Evolutionary conservation across 352 stramenopile species (phyloP), one percentile per base, ranked within the genome.

Genomic region (Globisporangium nodosum): DNA sequence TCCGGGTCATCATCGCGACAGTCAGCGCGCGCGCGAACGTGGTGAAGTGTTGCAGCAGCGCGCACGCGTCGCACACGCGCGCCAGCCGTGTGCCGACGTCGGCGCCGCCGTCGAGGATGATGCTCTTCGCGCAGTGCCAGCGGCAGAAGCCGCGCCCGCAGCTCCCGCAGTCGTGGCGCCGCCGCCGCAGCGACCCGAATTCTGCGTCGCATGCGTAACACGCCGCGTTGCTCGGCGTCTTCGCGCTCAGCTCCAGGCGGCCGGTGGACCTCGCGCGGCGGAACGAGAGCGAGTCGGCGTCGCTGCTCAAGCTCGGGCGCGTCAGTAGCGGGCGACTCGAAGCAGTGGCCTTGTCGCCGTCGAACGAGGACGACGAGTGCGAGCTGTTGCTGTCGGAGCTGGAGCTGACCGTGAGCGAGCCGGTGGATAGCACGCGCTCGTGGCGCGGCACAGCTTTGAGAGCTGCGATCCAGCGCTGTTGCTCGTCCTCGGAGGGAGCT

Each of bases 1-100:
- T n/a, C 21, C 55, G 42, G 2, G 11, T 33, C 11, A 56, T 37
- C 27, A 56, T 43, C 7, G 31, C 51, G 24, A 58, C 58, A 15
- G 65, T 76, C 20, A 76, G 53, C 3, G 65, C 66, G 31, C 66
- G 52, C 4, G 60, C 52, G 40, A 76, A 76, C 27, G 54, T 60
- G 52, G 71, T 62, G 31, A 76, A 76, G 39, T 66, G 63, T 56
- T 76, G 65, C 20, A 63, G 65, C 18, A 67, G 55, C 43, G 54
- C 50, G 18, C 69, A 76, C 8, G 46, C 47, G 20, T 73, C 59
- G 50, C 69, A 76, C 9, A 73, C 56, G 11, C 63, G 27, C 31
- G 40, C 48, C 18, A 51, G 52, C 6, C 43, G 49, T 30, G 53
- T 47, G 15, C 30, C 59, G 24, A 20, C 27, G 2, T 20, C 49